Evolutionary conservation across 75 land plant genomes (phyloP), one percentile per base, ranked within the genome.

Genomic region (Larix kaempferi): DNA sequence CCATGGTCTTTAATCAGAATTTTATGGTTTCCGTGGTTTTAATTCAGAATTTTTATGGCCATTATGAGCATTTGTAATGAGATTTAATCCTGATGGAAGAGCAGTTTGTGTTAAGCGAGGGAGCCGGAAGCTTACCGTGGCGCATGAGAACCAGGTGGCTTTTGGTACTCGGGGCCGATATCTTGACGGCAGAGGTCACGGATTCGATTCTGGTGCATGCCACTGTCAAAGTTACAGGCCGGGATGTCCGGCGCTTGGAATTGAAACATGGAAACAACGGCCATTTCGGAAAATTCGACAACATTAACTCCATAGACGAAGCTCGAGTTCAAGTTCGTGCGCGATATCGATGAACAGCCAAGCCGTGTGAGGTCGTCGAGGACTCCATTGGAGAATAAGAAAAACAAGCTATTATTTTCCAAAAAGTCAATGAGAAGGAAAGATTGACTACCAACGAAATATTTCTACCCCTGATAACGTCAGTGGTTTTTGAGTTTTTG

Each of bases 81-180:
- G 25, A 8, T 0, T n/a, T 6, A 4, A 25, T 1, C 22, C 11
- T 7, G 25, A 57, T 16, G 3, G 0, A 61, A 61, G 25, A 25
- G 22, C 76, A 74, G 76, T 14, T 69, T 19, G 26, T 39, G 26
- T 0, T 58, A 49, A 29, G 13, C 25, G 78, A 78, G 5, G 22
- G 19, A 19, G 16, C 7, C 19, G 25, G 54, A 64, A 29, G 23
- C 59, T 61, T 74, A 82, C 87, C 87, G 56, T 85, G 87, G 37
- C 87, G 87, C 87, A 85, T 78, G 5, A 85, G 87, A 29, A 85
- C 84, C 27, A 85, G 84, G 72, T 84, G 86, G 37, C 56, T 73
- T 64, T 84, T 78, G 6, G 72, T 41, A 26, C 15, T 66, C 22
- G 23, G 35, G 4, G 12, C 37, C 16, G 77, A 55, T 3, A 13